phyloP scores from a whole-genome alignment of 2,329 filamentous ascomycete species.

The Hypoxylon rubiginosum region DNA sequence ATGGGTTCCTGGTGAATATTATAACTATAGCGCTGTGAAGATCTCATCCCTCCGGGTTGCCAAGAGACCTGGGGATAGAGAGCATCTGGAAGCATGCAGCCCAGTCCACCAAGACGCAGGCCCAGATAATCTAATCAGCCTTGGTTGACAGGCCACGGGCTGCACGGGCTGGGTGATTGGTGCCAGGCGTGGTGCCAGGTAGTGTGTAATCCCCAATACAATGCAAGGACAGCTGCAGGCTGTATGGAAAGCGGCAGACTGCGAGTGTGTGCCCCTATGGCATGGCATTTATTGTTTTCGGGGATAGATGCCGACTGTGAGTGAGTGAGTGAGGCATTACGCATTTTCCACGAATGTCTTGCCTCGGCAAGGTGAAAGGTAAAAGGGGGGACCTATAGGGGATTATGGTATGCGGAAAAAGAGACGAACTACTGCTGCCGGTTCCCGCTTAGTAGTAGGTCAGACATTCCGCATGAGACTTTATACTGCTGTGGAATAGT shows the following conservation, averaged over 20 bases:
- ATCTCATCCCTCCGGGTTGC: constrained; percentile 4
- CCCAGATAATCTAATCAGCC: constrained; percentile 27
- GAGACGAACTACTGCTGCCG: background rate
- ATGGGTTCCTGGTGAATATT: constrained; percentile 4
- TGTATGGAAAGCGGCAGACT: constrained; percentile 14
- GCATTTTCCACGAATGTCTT: constrained; percentile 14
- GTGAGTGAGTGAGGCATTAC: constrained; percentile 12
- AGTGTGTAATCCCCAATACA: constrained; percentile 30
- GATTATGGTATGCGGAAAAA: background rate
- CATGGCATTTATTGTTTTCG: constrained; percentile 14
- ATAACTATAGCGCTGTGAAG: background rate
- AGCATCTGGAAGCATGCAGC: constrained; percentile 35
- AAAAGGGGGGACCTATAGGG: background rate
- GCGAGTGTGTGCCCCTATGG: background rate
- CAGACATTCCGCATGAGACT: background rate
- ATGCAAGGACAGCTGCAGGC: constrained; percentile 26
- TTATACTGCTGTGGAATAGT: background rate
- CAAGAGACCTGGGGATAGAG: constrained; percentile 19
- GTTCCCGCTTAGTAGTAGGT: constrained; percentile 4
- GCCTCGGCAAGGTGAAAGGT: constrained; percentile 21
- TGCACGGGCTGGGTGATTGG: constrained; percentile 36
- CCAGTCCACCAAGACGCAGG: constrained; percentile 17
- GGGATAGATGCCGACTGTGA: constrained; percentile 21
- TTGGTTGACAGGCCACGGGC: constrained; percentile 16
- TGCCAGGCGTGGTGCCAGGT: constrained; percentile 26